phyloP scores from a whole-genome alignment of 1,284 basidiomycete genomes.

The Fistulina hepatica region DNA sequence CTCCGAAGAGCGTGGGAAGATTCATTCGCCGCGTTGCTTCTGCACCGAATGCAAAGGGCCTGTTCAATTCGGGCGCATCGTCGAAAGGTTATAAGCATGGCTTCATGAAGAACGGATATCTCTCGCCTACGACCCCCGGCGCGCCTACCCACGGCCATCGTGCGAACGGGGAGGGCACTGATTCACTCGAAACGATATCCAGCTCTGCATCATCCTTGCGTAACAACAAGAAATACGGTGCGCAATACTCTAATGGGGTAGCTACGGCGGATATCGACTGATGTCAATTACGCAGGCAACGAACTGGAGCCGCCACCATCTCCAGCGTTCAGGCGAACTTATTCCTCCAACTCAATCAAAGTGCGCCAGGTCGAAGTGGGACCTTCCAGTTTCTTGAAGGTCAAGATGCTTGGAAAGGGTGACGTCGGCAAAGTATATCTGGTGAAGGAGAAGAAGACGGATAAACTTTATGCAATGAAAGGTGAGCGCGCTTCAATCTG shows the following conservation, averaged over 20 bases:
- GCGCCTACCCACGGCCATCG: conserved; percentile 6
- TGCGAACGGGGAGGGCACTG: conserved; percentile 46
- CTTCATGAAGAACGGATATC: conserved; percentile 63
- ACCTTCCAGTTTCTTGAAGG: conserved; percentile 85
- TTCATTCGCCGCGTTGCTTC: conserved; percentile 93
- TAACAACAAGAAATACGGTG: conserved; percentile 13
- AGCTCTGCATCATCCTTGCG: conserved; percentile 35
- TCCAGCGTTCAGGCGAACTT: conserved; percentile 90
- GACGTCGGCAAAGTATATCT: conserved; percentile 96
- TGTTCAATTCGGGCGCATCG: conserved; percentile 56
- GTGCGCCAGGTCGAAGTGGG: conserved; percentile 85
- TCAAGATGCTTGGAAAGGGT: conserved; percentile 91
- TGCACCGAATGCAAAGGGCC: conserved; percentile 89
- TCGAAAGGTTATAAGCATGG: conserved; percentile 14
- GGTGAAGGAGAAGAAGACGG: conserved; percentile 90
- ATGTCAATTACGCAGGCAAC: too few species aligned
- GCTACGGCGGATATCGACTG: too few species aligned
- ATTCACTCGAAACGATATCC: conserved; percentile 62
- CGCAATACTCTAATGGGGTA: conserved; percentile 21
- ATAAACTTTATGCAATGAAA: conserved; percentile 94
- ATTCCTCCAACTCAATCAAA: conserved; percentile 97
- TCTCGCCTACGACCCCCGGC: conserved; percentile 36
- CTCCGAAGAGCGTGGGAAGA: conserved; percentile 57
- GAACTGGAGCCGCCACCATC: too few species aligned
- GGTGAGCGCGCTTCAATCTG: conserved; percentile 42